Conservation (phyloP, 352 stramenopile species). For the Thraustotheca clavata region DNA sequence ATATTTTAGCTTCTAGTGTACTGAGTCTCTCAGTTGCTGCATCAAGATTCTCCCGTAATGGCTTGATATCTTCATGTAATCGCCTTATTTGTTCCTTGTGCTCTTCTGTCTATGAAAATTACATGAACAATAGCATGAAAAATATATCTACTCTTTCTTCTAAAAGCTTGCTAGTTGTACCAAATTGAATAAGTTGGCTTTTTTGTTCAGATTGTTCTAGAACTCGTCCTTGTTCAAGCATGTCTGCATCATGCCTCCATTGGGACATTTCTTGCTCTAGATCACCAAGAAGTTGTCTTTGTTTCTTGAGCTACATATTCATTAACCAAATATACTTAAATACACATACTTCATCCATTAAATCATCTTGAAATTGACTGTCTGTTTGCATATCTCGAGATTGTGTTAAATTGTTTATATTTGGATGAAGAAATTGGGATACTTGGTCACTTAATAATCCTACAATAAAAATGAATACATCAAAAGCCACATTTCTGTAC, state of each 20-base stretch:
- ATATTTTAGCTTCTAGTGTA: constrained; percentile 47
- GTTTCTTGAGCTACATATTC: constrained; percentile 65
- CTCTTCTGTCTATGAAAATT: constrained; percentile 30
- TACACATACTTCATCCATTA: constrained; percentile 18
- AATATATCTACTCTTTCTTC: constrained; percentile 41
- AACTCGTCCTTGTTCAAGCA: constrained; percentile 60
- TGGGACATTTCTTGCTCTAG: constrained; percentile 59
- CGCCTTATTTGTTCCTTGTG: constrained; percentile 49
- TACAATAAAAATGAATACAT: background rate
- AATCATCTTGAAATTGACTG: constrained; percentile 15
- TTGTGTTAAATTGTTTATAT: constrained; percentile 7
- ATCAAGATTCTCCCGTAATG: constrained; percentile 42
- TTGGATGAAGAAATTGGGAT: constrained; percentile 14
- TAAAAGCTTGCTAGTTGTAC: constrained; percentile 51
- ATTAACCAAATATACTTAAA: constrained; percentile 2
- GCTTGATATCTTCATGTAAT: constrained; percentile 36
- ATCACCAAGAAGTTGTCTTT: constrained; percentile 63
- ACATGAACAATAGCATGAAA: background rate
- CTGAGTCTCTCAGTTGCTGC: constrained; percentile 48
- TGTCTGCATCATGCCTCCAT: constrained; percentile 62
- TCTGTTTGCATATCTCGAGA: background rate
- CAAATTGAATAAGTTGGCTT: constrained; percentile 55
- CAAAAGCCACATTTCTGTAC: background rate
- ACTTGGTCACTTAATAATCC: constrained; percentile 17
- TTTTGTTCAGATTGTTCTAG: constrained; percentile 74